Evolutionary conservation across 129 eudicot species (phyloP), one percentile per base, ranked within the genome.

Genomic region (Rutidosis leptorrhynchoides): DNA sequence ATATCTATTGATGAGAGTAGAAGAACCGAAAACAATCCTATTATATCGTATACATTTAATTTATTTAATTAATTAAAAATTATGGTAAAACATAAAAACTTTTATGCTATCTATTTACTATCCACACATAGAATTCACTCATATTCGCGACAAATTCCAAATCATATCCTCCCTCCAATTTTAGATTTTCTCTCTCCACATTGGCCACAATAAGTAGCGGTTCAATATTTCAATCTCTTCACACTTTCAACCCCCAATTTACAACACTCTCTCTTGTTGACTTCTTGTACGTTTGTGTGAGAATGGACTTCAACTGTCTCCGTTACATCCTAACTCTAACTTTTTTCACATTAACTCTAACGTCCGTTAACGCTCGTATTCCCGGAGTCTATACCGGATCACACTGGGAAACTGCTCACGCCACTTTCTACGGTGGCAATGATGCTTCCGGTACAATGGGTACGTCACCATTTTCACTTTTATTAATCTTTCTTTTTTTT

Each of bases 401-500:
- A 6, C 60, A 60, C 16, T 85, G 93, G 93, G 78, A 82, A 64
- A 80, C 25, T 59, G 93, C 93, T 40, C 93, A 86, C 54, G 93
- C 93, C 58, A 86, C 93, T 23, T 86, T 86, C 73, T 86, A 86
- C 58, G 93, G 93, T 25, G 93, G 93, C 71, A 74, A 67, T 46
- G 93, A 86, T 33, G 93, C 93, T 51, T 86, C 93, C 3, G 93
- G 93, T 37, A 86, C 93, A 29, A 86, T 86, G 93, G 93, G 93
- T 86, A 30, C 4, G 20, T 65, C 64, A 26, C 74, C 72, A 24
- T 58, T 70, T 23, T 5, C 8, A 48, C 40, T 61, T 60, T 19
- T 37, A 37, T 32, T 5, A 32, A 2, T 37, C n/a, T n/a, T n/a
- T 37, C 9, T 0, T 11, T 9, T 10, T 37, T 2, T 37, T 37